phyloP scores from a whole-genome alignment of 768 basidiomycete species.

The Tulasnella sp. region DNA sequence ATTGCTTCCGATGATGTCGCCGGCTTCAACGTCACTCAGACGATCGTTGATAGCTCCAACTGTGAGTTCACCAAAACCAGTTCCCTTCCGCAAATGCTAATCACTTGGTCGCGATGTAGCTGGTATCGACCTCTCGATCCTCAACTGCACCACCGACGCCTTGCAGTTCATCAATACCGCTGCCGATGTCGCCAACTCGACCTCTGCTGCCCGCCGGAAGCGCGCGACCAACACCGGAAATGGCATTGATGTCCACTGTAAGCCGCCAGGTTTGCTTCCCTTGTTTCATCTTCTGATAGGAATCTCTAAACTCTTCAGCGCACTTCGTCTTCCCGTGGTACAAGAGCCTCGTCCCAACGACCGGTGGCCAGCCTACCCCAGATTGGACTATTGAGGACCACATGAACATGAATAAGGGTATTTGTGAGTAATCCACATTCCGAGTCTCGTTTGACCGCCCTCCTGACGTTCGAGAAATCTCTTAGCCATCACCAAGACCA shows the following conservation, averaged over 20 bases:
- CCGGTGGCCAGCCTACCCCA: constrained; percentile 17
- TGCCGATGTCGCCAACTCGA: not conserved
- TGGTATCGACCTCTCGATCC: constrained; percentile 12
- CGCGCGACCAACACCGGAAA: not conserved
- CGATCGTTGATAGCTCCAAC: not conserved
- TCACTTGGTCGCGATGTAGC: not conserved
- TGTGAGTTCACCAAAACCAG: not conserved
- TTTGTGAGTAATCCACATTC: not conserved
- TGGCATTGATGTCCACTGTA: constrained; percentile 20
- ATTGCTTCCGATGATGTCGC: not conserved
- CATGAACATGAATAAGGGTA: not conserved
- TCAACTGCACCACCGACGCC: constrained; percentile 2
- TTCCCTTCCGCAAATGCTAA: not conserved
- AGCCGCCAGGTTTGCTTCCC: constrained; percentile 1
- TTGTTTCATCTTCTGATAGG: not conserved
- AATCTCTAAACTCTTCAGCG: not conserved
- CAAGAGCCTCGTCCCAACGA: constrained; percentile 5
- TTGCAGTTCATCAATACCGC: constrained; percentile 14
- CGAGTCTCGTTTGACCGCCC: not conserved
- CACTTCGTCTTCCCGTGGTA: constrained; percentile 25
- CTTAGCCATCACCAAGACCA: constrained; percentile 22
- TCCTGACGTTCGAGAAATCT: not conserved
- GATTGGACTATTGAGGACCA: constrained; percentile 13
- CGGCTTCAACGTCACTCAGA: constrained; percentile 12
- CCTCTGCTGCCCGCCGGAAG: not conserved